Base-by-base conservation (phyloP, 441 rosid genomes). In the Erodium trifolium region DNA sequence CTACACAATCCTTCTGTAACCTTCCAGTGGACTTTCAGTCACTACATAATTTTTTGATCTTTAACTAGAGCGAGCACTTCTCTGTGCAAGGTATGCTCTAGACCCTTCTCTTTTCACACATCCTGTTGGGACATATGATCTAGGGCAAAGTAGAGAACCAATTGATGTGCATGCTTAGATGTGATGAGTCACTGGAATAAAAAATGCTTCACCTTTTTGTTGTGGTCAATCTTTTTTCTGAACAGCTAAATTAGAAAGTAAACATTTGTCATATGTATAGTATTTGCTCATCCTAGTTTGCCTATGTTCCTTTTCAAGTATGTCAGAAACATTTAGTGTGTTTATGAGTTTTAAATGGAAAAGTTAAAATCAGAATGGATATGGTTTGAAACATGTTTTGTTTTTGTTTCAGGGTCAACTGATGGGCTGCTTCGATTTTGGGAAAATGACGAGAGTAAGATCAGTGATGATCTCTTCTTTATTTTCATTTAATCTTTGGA, bases 391-490 rank as follows among this genome's bases (percentile, higher is more conserved):
- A 55, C 23, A 55, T 55, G 62, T 17, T 72, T 12, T 49, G 55
- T 55, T 68, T 75, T 49, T 67, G 77, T 76, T 81, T 74, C 89
- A 94, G 99, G 99, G 73, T 94, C 99, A 35, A 89, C 87, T 69
- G 99, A 94, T 83, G 99, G 99, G 31, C 84, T 94, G 51, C 86
- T 94, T 13, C 92, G 98, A 10, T 94, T 94, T 78, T 94, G 99
- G 99, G 99, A 92, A 79, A 86, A 87, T 68, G 99, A 85, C 49
- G 98, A 85, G 41, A 96, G 99, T 90, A 71, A 82, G 88, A 69
- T 69, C 64, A 34, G 55, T 57, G 62, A 49, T 49, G 62, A 45
- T 67, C 35, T 62, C 27, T 45, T 49, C 7, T 67, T 70, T n/a
- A 1, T 27, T 31, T 31, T 3, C 3, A 31, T 31, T 31, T 31